Percentiles rank a stretch among this genome's conserved stretches.
These are phyloP conservation scores for Moniliophthora roreri DNA, from an alignment of 1,284 basidiomycete genomes.

Conservation along the genomic window DNA sequence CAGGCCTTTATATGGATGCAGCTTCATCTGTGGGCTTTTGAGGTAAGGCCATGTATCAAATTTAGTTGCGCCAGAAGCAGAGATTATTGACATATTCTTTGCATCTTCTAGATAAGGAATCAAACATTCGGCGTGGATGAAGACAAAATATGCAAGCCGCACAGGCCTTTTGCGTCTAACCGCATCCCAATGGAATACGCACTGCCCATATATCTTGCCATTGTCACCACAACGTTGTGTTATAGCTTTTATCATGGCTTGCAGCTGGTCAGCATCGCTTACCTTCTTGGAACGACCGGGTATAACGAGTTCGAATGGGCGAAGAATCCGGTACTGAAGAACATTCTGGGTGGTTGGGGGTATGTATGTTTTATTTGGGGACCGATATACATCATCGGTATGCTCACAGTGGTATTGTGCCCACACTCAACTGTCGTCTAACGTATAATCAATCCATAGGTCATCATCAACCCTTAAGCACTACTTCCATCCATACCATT, in stretches of 20 bases:
- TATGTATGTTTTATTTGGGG: constrained; percentile 34
- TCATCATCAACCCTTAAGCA: constrained; percentile 18
- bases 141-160: constrained; percentile 33
- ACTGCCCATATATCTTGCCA: constrained; percentile 23
- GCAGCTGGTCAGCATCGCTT: constrained; percentile 23
- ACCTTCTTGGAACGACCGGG: constrained; percentile 26
- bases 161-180: constrained; percentile 34
- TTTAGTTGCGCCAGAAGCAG: too few relatives aligned
- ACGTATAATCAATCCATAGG: too few relatives aligned
- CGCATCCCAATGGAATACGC: constrained; percentile 30
- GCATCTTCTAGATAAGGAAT: too few relatives aligned
- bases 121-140: constrained; percentile 26
- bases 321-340: constrained; percentile 30
- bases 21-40: constrained; percentile 2
- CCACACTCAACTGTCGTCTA: too few relatives aligned
- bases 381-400: constrained; percentile 32
- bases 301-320: constrained; percentile 34
- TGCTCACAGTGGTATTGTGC: constrained; percentile 4
- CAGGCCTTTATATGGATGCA: constrained; percentile 3
- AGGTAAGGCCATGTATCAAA: background rate
- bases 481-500: constrained; percentile 21
- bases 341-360: constrained; percentile 29
- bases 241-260: constrained; percentile 23
- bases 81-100: too few relatives aligned
- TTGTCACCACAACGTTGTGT: constrained; percentile 23